These are phyloP conservation scores for Candida loeiensis DNA, from an alignment of 805 yeast species.

Conservation along the genomic window DNA sequence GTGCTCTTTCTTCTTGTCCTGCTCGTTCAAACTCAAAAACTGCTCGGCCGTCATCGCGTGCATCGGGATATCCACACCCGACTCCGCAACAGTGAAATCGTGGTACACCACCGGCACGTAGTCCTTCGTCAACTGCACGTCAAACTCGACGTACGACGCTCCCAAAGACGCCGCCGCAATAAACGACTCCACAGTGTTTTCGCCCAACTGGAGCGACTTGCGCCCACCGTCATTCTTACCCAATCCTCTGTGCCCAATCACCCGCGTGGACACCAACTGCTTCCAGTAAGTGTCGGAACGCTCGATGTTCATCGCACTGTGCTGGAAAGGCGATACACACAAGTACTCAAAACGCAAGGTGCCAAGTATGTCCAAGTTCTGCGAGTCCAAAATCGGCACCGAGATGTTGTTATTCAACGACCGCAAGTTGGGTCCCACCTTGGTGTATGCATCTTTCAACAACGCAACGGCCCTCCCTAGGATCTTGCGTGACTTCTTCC, in stretches of 20 bases:
- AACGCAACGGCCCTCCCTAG: slow-evolving; percentile 85
- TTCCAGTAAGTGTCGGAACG: slow-evolving; percentile 87
- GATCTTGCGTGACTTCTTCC: slow-evolving; percentile 33
- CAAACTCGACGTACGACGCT: slow-evolving; percentile 95
- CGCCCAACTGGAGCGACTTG: slow-evolving; percentile 86
- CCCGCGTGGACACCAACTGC: slow-evolving; percentile 80
- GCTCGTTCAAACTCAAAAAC: slow-evolving; percentile 57
- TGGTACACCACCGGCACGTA: slow-evolving; percentile 89
- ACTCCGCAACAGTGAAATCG: slow-evolving; percentile 90
- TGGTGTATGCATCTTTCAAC: slow-evolving; percentile 56
- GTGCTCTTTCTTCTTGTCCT: slow-evolving; percentile 8
- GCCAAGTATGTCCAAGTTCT: slow-evolving; percentile 73
- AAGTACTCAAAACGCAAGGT: slow-evolving; percentile 70
- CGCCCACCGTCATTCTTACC: slow-evolving; percentile 78
- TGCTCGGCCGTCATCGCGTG: slow-evolving; percentile 87
- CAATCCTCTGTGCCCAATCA: slow-evolving; percentile 93
- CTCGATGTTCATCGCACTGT: slow-evolving; percentile 60
- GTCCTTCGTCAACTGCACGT: slow-evolving; percentile 92
- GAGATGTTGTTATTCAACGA: slow-evolving; percentile 64
- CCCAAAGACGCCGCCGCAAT: slow-evolving; percentile 96
- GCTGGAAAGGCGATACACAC: slow-evolving; percentile 68
- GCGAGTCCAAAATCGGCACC: slow-evolving; percentile 71
- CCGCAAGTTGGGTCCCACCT: slow-evolving; percentile 64
- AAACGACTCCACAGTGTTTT: slow-evolving; percentile 90
- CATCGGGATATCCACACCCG: slow-evolving; percentile 96